These are phyloP conservation scores for Talaromyces borbonicus DNA, from an alignment of 495 filamentous ascomycete genomes.

Conservation along the genomic window DNA sequence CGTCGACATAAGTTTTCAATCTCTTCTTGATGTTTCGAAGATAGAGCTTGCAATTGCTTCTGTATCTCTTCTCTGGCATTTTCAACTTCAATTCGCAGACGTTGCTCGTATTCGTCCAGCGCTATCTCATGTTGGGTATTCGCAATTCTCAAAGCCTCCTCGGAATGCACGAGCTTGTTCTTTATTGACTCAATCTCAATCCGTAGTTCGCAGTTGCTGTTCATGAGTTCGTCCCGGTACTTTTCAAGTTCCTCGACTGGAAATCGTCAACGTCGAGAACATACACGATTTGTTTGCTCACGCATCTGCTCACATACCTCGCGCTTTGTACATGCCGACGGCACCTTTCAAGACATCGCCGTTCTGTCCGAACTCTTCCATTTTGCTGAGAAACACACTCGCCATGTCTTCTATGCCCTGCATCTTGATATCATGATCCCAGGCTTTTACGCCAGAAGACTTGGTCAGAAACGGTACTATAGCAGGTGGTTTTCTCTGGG, in stretches of 20 bases:
- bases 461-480: slow-evolving; percentile 54
- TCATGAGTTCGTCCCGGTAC: slow-evolving; percentile 44
- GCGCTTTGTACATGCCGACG: slow-evolving; percentile 57
- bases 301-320: slow-evolving; percentile 47
- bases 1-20: slow-evolving; percentile 37
- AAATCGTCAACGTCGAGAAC: slow-evolving; percentile 12
- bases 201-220: slow-evolving; percentile 45
- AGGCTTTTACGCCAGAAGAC: slow-evolving; percentile 55
- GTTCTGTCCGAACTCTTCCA: slow-evolving; percentile 51
- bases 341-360: slow-evolving; percentile 57
- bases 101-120: slow-evolving; percentile 45
- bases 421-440: slow-evolving; percentile 60
- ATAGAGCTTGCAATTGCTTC: slow-evolving; percentile 29
- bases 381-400: slow-evolving; percentile 46
- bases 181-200: slow-evolving; percentile 50
- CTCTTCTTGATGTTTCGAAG: slow-evolving; percentile 38
- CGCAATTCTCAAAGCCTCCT: slow-evolving; percentile 39
- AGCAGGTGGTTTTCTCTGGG: slow-evolving; percentile 18
- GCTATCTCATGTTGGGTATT: slow-evolving; percentile 45
- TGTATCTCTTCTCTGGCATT: slow-evolving; percentile 28
- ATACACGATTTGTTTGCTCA: background rate
- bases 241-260: slow-evolving; percentile 60
- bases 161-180: slow-evolving; percentile 29
- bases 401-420: slow-evolving; percentile 56
- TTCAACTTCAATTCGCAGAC: slow-evolving; percentile 40